phyloP scores from a whole-genome alignment of 1,284 basidiomycete genomes.

The Pseudozyma sp. region DNA sequence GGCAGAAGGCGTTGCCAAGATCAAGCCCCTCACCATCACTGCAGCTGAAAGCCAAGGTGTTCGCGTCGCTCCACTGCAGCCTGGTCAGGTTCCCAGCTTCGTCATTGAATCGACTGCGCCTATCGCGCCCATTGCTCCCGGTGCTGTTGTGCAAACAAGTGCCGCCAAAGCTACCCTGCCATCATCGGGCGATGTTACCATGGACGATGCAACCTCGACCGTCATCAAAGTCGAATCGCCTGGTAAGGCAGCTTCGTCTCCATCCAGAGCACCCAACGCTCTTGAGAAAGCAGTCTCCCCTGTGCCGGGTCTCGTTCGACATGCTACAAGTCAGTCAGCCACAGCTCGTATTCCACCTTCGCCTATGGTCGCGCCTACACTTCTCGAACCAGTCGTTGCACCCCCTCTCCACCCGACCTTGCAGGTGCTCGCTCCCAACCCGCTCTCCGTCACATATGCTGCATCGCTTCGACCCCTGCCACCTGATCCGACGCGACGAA shows the following conservation, averaged over 20 bases:
- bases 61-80: slow-evolving; percentile 43
- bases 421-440: slow-evolving; percentile 63
- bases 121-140: slow-evolving; percentile 18
- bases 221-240: slow-evolving; percentile 20
- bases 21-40: slow-evolving; percentile 45
- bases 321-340: slow-evolving; percentile 24
- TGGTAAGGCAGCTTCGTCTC: slow-evolving; percentile 19
- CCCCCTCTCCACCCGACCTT: slow-evolving; percentile 61
- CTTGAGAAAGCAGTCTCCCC: slow-evolving; percentile 40
- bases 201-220: slow-evolving; percentile 5
- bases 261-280: slow-evolving; percentile 13
- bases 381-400: slow-evolving; percentile 26
- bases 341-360: slow-evolving; percentile 41
- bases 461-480: slow-evolving; percentile 66
- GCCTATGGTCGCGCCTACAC: slow-evolving; percentile 23
- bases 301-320: slow-evolving; percentile 33
- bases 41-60: slow-evolving; percentile 43
- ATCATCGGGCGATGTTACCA: not conserved
- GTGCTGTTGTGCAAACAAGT: not conserved
- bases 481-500: slow-evolving; percentile 62
- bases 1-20: slow-evolving; percentile 35
- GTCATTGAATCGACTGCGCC: slow-evolving; percentile 40
- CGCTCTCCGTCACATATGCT: slow-evolving; percentile 66
- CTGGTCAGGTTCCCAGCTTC: slow-evolving; percentile 49
- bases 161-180: not conserved